Evolutionary conservation across 2,329 filamentous ascomycete species (phyloP), one percentile per base, ranked within the genome.

Genomic region (Aureobasidium zeae): DNA sequence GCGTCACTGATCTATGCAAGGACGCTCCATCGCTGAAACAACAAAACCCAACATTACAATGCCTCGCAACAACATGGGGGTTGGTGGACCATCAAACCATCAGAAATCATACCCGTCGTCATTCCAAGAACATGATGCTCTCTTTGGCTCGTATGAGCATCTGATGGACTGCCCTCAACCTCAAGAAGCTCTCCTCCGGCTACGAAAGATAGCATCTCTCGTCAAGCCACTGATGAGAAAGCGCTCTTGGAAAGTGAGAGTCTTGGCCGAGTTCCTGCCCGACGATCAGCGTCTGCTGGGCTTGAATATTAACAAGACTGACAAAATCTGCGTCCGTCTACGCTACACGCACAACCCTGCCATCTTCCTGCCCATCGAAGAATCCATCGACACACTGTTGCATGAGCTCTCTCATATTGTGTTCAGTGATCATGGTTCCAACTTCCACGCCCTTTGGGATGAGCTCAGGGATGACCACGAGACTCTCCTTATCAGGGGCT

Each of bases 211-310:
- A 29, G 86, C 86, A 2, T 94, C 87, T 19, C 65, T 93, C 46
- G 88, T 95, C 49, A 95, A 94, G 61, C 89, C 89, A 13, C 85
- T 96, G 50, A 96, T 96, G 88, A 75, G 86, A 51, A 86, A 86
- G 35, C 77, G 85, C 31, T 73, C 73, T 44, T 96, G 87, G 85
- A 81, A 71, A 49, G 85, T 96, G 24, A 72, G 74, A 20, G 76
- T 83, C 35, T 72, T 96, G 12, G 78, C 80, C 36, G 89, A 96
- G 60, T 94, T 96, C 64, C 83, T 85, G 48, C 89, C 89, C 1
- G 69, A 77, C 10, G 73, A 91, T 53, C 64, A 69, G 22, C 83
- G 83, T 52, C 69, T 94, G 2, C 66, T 94, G 29, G 88, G 83
- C 13, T 65, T 94, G 19, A 95, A 96, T 55, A 71, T 83, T 53